Evolutionary conservation across 306 rosid species (phyloP).

Genomic region (Parietaria judaica): DNA sequence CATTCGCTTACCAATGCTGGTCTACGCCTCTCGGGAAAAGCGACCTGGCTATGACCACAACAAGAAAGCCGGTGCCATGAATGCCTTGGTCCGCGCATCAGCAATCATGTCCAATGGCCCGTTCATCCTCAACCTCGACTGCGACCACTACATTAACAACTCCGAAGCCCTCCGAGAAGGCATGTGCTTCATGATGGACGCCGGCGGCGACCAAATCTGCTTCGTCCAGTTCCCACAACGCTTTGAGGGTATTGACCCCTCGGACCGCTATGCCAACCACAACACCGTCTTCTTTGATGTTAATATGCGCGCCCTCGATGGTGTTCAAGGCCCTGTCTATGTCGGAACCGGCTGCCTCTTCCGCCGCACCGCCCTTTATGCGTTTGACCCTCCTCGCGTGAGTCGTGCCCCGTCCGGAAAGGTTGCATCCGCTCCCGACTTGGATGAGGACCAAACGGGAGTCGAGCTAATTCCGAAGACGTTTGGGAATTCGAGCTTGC

Average conservation of each 20-base stretch:
- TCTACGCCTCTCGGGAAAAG: conserved; percentile 72
- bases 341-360: conserved; percentile 82
- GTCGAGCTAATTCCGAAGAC: conserved; percentile 51
- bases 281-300: conserved; percentile 78
- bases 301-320: conserved; percentile 79
- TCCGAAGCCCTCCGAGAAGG: conserved; percentile 72
- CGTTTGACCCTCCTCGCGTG: conserved; percentile 55
- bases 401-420: conserved; percentile 27
- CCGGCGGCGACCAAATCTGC: conserved; percentile 52
- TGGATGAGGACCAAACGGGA: conserved; percentile 31
- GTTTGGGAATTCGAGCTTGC: conserved; percentile 63
- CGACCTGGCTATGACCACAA: conserved; percentile 83
- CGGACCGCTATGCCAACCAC: conserved; percentile 76
- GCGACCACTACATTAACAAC: conserved; percentile 69
- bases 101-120: conserved; percentile 77
- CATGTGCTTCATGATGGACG: conserved; percentile 90
- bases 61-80: conserved; percentile 88
- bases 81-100: conserved; percentile 71
- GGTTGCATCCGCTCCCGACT: conserved; percentile 51
- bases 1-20: conserved; percentile 79
- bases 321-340: conserved; percentile 71
- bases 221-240: conserved; percentile 77
- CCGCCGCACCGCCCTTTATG: conserved; percentile 62
- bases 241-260: conserved; percentile 79
- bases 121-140: conserved; percentile 72